Percentiles rank a stretch among this genome's conserved stretches.
Evolutionary conservation across 2,329 filamentous ascomycete species (phyloP).

Genomic region (Ceratocystis alfenasii): DNA sequence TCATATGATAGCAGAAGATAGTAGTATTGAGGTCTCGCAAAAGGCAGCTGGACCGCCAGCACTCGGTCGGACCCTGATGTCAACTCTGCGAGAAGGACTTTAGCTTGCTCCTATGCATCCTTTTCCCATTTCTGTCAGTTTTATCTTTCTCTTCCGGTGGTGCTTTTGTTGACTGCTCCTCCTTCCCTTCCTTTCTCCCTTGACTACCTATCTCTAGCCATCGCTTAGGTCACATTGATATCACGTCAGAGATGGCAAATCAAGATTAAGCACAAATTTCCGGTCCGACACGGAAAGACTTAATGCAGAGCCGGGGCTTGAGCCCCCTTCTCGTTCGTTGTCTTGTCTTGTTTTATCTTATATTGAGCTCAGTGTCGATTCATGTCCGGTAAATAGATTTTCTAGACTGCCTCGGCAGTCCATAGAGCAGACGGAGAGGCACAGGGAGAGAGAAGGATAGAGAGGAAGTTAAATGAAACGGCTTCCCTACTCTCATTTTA

Average conservation of each 20-base stretch:
- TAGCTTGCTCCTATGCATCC: neutral
- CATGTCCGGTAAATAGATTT: too few relatives aligned
- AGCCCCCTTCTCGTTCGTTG: too few relatives aligned
- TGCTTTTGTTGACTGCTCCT: neutral
- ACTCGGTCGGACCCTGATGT: neutral
- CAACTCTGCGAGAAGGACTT: neutral
- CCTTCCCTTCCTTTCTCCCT: neutral
- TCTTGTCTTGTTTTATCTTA: too few relatives aligned
- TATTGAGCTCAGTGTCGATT: too few relatives aligned
- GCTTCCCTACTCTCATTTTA: too few relatives aligned
- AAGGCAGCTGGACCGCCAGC: neutral
- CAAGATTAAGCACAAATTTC: neutral
- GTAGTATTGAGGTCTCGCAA: neutral
- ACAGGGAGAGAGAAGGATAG: too few relatives aligned
- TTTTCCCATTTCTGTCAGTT: neutral
- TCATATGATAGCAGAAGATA: neutral
- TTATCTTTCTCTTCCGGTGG: neutral
- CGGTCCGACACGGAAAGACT: neutral
- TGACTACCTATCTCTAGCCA: too few relatives aligned
- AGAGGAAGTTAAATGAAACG: too few relatives aligned
- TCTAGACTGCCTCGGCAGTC: too few relatives aligned
- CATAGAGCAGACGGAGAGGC: too few relatives aligned
- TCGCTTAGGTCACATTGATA: neutral
- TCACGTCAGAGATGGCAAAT: neutral
- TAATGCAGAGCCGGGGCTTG: too few relatives aligned